Conservation (phyloP, 192 early-diverging fungal species). For the Geranomyces variabilis region DNA sequence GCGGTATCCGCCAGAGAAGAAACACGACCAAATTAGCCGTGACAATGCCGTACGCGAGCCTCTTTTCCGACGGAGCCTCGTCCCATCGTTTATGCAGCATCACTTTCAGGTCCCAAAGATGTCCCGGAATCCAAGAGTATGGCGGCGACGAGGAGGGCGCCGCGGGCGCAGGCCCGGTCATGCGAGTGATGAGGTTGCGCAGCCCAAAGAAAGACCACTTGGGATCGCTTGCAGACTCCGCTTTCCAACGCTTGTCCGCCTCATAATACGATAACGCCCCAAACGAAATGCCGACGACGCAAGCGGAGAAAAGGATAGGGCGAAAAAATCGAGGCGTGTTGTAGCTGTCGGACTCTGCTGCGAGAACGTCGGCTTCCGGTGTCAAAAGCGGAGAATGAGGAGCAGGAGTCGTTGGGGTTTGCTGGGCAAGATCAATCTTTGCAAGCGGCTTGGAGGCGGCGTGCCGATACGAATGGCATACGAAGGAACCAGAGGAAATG, state of each 20-base stretch:
- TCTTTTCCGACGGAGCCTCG: slow-evolving; percentile 33
- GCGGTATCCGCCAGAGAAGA: slow-evolving; percentile 72
- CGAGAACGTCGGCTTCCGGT: too few species aligned
- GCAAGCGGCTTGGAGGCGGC: too few species aligned
- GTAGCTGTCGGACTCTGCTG: not conserved
- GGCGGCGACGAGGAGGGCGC: not conserved
- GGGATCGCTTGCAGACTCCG: not conserved
- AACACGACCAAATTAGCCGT: slow-evolving; percentile 78
- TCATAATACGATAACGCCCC: slow-evolving; percentile 36
- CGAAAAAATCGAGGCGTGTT: slow-evolving; percentile 17
- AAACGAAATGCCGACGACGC: slow-evolving; percentile 41
- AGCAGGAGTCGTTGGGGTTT: too few species aligned
- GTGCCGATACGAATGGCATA: too few species aligned
- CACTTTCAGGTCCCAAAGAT: not conserved
- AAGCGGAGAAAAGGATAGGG: slow-evolving; percentile 52
- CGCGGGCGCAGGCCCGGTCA: not conserved
- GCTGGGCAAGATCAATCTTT: too few species aligned
- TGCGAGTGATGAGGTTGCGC: not conserved
- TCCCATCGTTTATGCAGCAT: slow-evolving; percentile 28
- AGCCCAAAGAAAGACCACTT: not conserved
- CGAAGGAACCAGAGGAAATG: too few species aligned
- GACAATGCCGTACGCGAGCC: slow-evolving; percentile 55
- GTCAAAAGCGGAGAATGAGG: too few species aligned
- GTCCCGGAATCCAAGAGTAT: slow-evolving; percentile 2
- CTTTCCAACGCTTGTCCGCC: slow-evolving; percentile 26